Evolutionary conservation across 2,329 filamentous ascomycete genomes (phyloP).

Genomic region (Ramichloridium luteum): DNA sequence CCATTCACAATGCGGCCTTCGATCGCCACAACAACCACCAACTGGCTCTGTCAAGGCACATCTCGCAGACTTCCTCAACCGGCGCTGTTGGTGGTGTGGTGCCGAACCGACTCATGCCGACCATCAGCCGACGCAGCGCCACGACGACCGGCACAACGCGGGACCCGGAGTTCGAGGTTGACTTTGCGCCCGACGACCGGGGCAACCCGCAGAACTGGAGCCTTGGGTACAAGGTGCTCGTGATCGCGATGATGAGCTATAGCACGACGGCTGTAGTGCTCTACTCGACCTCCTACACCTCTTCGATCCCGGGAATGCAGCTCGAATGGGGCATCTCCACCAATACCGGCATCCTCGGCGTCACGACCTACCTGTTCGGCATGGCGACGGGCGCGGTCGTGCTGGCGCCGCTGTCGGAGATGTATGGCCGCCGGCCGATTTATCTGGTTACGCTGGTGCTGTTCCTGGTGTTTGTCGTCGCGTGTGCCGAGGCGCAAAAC

Average conservation of each 20-base stretch:
- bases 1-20: background rate
- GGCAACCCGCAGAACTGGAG: constrained; percentile 60
- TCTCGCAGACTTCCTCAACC: constrained; percentile 19
- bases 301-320: constrained; percentile 53
- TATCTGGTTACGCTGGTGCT: constrained; percentile 53
- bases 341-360: constrained; percentile 57
- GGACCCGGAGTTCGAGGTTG: constrained; percentile 56
- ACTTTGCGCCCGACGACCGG: constrained; percentile 49
- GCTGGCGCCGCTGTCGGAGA: constrained; percentile 60
- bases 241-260: constrained; percentile 45
- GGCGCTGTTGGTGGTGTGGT: constrained; percentile 21
- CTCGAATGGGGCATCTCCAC: constrained; percentile 50
- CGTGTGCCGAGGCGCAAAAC: constrained; percentile 56
- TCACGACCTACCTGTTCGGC: constrained; percentile 68
- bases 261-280: constrained; percentile 46
- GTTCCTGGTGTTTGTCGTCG: constrained; percentile 59
- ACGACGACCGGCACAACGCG: constrained; percentile 13
- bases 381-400: constrained; percentile 60
- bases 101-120: constrained; percentile 6
- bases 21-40: background rate
- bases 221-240: constrained; percentile 43
- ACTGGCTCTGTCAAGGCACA: constrained; percentile 13
- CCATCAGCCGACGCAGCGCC: constrained; percentile 9
- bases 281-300: constrained; percentile 70
- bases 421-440: constrained; percentile 54